These are phyloP conservation scores for Imleria badia DNA, from an alignment of 768 basidiomycete genomes.

Conservation along the genomic window DNA sequence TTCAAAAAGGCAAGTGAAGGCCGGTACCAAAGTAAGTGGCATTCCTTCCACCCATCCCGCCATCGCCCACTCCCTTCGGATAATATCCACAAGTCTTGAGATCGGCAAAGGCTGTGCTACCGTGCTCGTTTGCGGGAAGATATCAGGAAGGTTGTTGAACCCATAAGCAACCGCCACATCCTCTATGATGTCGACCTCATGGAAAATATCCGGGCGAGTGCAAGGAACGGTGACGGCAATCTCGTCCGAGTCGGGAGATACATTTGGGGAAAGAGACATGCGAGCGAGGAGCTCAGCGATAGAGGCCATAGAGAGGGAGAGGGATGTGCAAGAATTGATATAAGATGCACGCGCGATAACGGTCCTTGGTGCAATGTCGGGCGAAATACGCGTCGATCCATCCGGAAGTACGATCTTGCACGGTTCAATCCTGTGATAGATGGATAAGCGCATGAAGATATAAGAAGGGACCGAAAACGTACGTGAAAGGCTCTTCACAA, in stretches of 20 bases:
- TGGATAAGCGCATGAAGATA: background rate
- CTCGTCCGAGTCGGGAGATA: constrained; percentile 55
- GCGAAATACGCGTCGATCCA: constrained; percentile 72
- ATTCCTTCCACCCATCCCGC: constrained; percentile 97
- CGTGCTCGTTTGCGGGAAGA: constrained; percentile 91
- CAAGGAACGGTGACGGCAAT: constrained; percentile 79
- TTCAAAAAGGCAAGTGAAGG: background rate
- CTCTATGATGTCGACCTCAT: constrained; percentile 98
- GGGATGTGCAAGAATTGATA: constrained; percentile 94
- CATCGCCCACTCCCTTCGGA: constrained; percentile 88
- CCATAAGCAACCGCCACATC: constrained; percentile 98
- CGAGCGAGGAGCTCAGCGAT: constrained; percentile 72
- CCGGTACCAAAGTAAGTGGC: constrained; percentile 81
- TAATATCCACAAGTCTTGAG: constrained; percentile 85
- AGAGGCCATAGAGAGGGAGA: constrained; percentile 62
- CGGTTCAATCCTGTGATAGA: constrained; percentile 76
- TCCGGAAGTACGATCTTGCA: constrained; percentile 81
- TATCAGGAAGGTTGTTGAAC: constrained; percentile 92
- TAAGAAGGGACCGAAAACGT: constrained; percentile 27
- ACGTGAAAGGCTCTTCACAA: constrained; percentile 90
- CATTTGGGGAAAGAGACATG: constrained; percentile 72
- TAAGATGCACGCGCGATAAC: constrained; percentile 82
- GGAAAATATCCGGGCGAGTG: constrained; percentile 98
- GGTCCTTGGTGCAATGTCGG: constrained; percentile 72
- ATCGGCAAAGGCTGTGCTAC: constrained; percentile 90